phyloP scores from a whole-genome alignment of 495 filamentous ascomycete species.

The Aspergillus ostianus region DNA sequence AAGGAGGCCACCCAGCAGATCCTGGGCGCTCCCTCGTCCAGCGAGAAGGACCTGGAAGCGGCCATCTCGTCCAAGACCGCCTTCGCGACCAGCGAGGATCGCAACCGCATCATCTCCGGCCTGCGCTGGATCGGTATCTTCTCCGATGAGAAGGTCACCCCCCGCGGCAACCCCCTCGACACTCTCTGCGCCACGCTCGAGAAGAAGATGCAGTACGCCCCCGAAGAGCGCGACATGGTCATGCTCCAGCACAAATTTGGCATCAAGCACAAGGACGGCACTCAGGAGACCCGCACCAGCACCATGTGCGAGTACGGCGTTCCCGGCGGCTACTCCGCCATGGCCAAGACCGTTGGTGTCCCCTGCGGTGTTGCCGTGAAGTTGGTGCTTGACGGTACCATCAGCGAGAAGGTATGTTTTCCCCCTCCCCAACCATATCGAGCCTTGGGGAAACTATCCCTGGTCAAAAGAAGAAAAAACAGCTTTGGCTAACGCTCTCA shows the following conservation, averaged over 20 bases:
- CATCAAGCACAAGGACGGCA: constrained; percentile 78
- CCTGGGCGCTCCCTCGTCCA: constrained; percentile 59
- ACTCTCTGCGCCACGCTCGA: constrained; percentile 88
- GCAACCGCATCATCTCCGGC: constrained; percentile 70
- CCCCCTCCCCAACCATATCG: not conserved
- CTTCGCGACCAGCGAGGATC: constrained; percentile 70
- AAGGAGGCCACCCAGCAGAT: constrained; percentile 77
- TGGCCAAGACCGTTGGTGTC: constrained; percentile 82
- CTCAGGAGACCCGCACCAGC: constrained; percentile 69
- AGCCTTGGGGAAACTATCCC: too few relatives aligned
- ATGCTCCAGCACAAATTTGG: constrained; percentile 94
- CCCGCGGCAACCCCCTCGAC: constrained; percentile 78
- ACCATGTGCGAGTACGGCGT: constrained; percentile 88
- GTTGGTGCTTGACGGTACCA: constrained; percentile 80
- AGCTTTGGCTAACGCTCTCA: not conserved
- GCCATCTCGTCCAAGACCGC: constrained; percentile 73
- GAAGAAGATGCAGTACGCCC: constrained; percentile 85
- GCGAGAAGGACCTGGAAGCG: constrained; percentile 63
- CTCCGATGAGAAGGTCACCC: constrained; percentile 68
- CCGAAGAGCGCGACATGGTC: constrained; percentile 79
- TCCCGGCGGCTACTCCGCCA: constrained; percentile 78
- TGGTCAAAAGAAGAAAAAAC: not conserved
- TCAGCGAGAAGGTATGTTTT: constrained; percentile 61
- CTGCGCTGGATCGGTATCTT: constrained; percentile 87
- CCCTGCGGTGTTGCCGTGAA: constrained; percentile 64